Evolutionary conservation across 306 rosid species (phyloP).

Genomic region (Glycine latifolia): DNA sequence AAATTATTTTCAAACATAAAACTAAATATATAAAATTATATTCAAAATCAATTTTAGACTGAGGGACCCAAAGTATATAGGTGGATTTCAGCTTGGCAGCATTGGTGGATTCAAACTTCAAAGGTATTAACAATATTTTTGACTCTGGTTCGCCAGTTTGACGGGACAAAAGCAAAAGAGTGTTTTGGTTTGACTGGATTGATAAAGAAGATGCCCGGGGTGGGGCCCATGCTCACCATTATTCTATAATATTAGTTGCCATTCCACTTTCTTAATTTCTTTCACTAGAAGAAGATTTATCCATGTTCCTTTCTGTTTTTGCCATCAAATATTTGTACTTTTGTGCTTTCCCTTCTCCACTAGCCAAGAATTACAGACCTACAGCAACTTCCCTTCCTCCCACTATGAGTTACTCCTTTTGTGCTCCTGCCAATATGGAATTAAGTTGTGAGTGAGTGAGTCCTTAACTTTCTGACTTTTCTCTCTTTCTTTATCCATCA

Average conservation of each 20-base stretch:
- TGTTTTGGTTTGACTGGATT: conserved; percentile 62
- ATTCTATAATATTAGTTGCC: conserved; percentile 44
- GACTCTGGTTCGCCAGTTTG: conserved; percentile 69
- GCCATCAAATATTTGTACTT: conserved; percentile 42
- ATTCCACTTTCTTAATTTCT: conserved; percentile 40
- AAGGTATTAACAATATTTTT: conserved; percentile 54
- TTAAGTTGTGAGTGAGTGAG: conserved; percentile 5
- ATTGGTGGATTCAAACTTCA: conserved; percentile 67
- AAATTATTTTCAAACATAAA: too few species aligned
- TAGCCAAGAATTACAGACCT: conserved; percentile 31
- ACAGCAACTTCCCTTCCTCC: conserved; percentile 16
- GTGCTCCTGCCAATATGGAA: conserved; percentile 38
- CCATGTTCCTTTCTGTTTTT: too few species aligned
- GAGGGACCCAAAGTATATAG: too few species aligned
- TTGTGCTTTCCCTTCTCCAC: conserved; percentile 34
- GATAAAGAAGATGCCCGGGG: conserved; percentile 3
- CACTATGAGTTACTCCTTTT: not conserved
- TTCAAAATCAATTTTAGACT: too few species aligned
- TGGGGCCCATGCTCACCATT: conserved; percentile 56
- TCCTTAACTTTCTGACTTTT: conserved; percentile 25
- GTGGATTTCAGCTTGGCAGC: conserved; percentile 49
- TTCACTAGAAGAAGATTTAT: not conserved
- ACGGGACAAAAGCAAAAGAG: conserved; percentile 48
- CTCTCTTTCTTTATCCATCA: conserved; percentile 1
- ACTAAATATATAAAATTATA: too few species aligned